phyloP scores from a whole-genome alignment of 1,139 yeast genomes.

The Debaryomyces singareniensis region DNA sequence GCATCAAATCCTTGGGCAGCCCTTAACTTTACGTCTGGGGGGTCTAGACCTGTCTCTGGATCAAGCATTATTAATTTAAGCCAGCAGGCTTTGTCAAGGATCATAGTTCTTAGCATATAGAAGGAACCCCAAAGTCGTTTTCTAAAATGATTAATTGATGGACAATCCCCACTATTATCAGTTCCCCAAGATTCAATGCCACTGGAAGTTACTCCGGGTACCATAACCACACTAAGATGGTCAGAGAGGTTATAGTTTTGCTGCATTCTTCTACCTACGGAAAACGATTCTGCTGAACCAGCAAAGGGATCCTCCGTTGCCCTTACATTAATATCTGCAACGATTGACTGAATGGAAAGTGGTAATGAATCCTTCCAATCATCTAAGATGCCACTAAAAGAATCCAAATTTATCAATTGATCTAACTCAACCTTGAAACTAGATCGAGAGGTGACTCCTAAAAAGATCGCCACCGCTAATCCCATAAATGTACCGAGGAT shows the following conservation, averaged over 20 bases:
- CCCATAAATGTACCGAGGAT: conserved; percentile 66
- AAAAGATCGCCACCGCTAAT: conserved; percentile 54
- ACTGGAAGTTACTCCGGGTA: conserved; percentile 94
- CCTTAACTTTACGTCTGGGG: conserved; percentile 69
- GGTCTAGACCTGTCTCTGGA: conserved; percentile 88
- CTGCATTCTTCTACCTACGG: conserved; percentile 70
- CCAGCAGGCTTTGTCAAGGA: conserved; percentile 91
- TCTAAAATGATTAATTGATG: conserved; percentile 77
- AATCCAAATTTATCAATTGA: conserved; percentile 49
- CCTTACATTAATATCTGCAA: conserved; percentile 46
- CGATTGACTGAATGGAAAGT: conserved; percentile 50
- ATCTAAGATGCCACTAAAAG: conserved; percentile 43
- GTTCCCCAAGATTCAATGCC: conserved; percentile 95
- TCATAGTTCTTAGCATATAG: conserved; percentile 90
- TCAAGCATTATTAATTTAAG: conserved; percentile 84
- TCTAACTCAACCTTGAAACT: conserved; percentile 42
- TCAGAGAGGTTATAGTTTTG: conserved; percentile 44
- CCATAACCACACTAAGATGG: conserved; percentile 78
- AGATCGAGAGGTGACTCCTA: conserved; percentile 45
- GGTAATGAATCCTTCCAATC: conserved; percentile 72
- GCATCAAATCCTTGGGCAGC: conserved; percentile 98
- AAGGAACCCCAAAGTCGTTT: conserved; percentile 96
- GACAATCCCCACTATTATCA: conserved; percentile 56
- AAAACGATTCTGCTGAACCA: conserved; percentile 75
- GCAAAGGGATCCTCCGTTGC: conserved; percentile 24